Percentiles rank a stretch among this genome's conserved stretches.
Conservation (phyloP, 306 rosid species). For the Ammopiptanthus mongolicus region DNA sequence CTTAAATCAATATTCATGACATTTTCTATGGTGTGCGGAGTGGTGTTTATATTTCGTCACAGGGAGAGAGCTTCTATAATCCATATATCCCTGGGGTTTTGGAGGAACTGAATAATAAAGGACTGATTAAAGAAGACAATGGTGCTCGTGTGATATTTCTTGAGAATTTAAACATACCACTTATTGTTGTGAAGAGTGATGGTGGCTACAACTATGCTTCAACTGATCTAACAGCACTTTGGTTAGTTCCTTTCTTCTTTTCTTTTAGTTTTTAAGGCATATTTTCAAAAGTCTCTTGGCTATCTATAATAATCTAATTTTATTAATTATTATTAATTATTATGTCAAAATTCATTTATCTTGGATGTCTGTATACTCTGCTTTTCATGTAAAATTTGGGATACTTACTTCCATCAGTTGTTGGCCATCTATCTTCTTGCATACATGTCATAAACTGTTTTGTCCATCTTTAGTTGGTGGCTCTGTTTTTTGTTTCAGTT, state of each 20-base stretch:
- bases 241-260: constrained; percentile 38
- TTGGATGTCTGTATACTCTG: neutral
- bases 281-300: neutral
- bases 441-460: no score
- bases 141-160: constrained; percentile 87
- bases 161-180: constrained; percentile 72
- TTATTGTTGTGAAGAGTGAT: constrained; percentile 95
- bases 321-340: neutral
- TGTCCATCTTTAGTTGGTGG: neutral
- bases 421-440: neutral
- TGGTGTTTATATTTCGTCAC: constrained; percentile 29
- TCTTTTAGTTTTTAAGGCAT: neutral
- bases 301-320: neutral
- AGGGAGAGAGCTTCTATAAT: constrained; percentile 98
- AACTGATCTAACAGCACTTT: constrained; percentile 86
- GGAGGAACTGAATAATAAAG: constrained; percentile 55
- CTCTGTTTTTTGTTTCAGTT: neutral
- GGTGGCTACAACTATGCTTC: constrained; percentile 95
- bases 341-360: neutral
- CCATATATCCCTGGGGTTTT: constrained; percentile 75
- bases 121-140: constrained; percentile 67
- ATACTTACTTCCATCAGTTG: neutral
- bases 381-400: constrained; percentile 9
- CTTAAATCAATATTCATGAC: neutral
- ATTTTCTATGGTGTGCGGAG: neutral